Evolutionary conservation across 495 filamentous ascomycete species (phyloP), one percentile per base, ranked within the genome.

Genomic region (Niebla homalea): DNA sequence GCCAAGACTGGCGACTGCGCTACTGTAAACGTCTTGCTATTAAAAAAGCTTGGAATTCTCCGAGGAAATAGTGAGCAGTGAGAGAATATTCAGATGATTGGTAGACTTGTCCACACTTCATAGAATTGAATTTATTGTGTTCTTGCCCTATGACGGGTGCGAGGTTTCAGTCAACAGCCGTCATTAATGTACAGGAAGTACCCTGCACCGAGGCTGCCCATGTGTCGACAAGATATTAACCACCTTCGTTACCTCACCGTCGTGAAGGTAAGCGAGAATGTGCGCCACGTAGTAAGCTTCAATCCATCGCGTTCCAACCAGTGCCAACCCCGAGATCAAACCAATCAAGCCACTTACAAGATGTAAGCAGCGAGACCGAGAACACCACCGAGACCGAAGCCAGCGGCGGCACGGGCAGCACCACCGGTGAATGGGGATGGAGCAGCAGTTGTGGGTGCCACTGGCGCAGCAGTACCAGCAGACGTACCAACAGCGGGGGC

Each of bases 331-430:
- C 23, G n/a, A 19, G 10, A 45, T n/a, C 25, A 6, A 48, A 19
- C n/a, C 32, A 18, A 8, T 26, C 16, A 16, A 48, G 19, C 45
- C 45, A 54, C 53, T 66, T 66, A 69, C 62, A 69, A 56, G 47
- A 67, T 49, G 57, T 63, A 67, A 57, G 62, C 66, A 37, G 57
- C 63, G 32, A 69, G 57, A 57, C 66, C 69, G 49, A 67, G 43
- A 52, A 62, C 29, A 19, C 59, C 60, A 39, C 60, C 60, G 16
- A 69, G 48, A 46, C 56, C 62, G 36, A 57, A 63, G 43, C 63
- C 69, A 16, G 58, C 56, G 7, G 57, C 55, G 26, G 55, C 48
- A 50, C 62, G 61, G 59, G 41, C 51, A 29, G 59, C 60, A 18
- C 49, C 60, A 43, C 60, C 60, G 5, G 53, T 58, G 50, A 58